Conservation (phyloP, 441 rosid genomes). For the Populus hybrid region DNA sequence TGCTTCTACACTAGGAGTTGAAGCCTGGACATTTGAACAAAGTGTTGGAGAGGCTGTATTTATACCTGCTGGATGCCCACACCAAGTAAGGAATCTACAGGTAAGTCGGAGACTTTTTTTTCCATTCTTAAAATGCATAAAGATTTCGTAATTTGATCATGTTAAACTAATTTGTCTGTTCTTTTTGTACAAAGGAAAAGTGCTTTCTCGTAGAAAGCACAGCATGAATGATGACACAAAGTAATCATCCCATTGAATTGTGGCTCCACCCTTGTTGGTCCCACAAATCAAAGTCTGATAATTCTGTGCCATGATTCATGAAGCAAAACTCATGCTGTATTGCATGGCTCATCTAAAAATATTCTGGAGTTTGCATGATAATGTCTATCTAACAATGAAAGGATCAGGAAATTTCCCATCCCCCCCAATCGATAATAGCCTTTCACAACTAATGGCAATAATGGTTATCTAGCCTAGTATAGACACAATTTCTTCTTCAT, state of each 20-base stretch:
- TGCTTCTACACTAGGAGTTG: conserved; percentile 45
- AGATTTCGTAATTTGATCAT: not conserved
- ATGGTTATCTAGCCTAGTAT: not conserved
- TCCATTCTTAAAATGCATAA: not conserved
- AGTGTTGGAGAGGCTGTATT: conserved; percentile 77
- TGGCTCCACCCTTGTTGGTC: not conserved
- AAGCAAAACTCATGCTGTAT: not conserved
- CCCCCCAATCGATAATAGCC: not conserved
- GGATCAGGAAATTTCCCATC: not conserved
- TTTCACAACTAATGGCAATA: not conserved
- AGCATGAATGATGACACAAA: not conserved
- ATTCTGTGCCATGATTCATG: not conserved
- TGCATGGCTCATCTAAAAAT: not conserved
- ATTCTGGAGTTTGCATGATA: not conserved
- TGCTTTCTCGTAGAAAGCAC: not conserved
- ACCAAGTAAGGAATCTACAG: conserved; percentile 93
- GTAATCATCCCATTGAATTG: not conserved
- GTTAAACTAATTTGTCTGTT: no score
- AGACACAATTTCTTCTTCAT: not conserved
- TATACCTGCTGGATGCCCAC: conserved; percentile 33
- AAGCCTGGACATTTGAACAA: conserved; percentile 94
- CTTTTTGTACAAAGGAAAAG: not conserved
- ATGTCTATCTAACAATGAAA: not conserved
- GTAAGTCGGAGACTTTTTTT: conserved; percentile 25
- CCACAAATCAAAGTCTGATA: not conserved